A percentile compares a stretch with the other conserved stretches of the same genome.
Evolutionary conservation across 169 alveolate species (phyloP).

Genomic region (Miamiensis avidus): DNA sequence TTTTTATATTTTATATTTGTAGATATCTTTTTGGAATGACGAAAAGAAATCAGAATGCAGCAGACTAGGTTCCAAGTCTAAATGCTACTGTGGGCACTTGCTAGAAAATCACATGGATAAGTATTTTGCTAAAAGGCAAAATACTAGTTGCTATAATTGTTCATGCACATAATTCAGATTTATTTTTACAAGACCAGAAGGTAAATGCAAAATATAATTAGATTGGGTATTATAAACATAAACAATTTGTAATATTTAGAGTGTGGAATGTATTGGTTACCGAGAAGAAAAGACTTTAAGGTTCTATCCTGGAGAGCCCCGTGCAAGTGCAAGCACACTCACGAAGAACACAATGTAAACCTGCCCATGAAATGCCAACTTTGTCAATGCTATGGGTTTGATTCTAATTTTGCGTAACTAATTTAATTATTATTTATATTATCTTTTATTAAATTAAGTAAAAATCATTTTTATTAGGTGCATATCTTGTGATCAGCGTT

Average conservation of each 20-base stretch:
- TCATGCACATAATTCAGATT: conserved; percentile 70
- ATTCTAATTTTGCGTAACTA: conserved; percentile 69
- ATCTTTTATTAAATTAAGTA: not conserved
- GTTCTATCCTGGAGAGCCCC: conserved; percentile 76
- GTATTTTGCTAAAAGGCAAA: conserved; percentile 55
- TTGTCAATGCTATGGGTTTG: conserved; percentile 71
- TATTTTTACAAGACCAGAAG: conserved; percentile 82
- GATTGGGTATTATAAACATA: not conserved
- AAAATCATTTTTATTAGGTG: conserved; percentile 43
- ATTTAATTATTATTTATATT: too few relatives aligned
- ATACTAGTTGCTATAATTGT: conserved; percentile 74
- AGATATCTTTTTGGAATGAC: conserved; percentile 40
- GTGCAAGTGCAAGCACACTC: conserved; percentile 81
- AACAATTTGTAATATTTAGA: conserved; percentile 26
- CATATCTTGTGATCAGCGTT: conserved; percentile 76
- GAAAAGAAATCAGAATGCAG: conserved; percentile 60
- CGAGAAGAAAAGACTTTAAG: conserved; percentile 79
- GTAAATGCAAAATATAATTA: conserved; percentile 2
- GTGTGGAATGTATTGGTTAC: conserved; percentile 78
- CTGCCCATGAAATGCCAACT: conserved; percentile 68
- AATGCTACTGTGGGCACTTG: conserved; percentile 82
- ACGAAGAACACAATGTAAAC: conserved; percentile 76
- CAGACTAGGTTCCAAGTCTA: conserved; percentile 71
- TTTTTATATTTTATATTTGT: too few relatives aligned
- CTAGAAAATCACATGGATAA: conserved; percentile 63